Percentiles rank a stretch among this genome's conserved stretches.
Evolutionary conservation across 805 yeast genomes (phyloP).

Genomic region (Zygosaccharomyces rouxii): DNA sequence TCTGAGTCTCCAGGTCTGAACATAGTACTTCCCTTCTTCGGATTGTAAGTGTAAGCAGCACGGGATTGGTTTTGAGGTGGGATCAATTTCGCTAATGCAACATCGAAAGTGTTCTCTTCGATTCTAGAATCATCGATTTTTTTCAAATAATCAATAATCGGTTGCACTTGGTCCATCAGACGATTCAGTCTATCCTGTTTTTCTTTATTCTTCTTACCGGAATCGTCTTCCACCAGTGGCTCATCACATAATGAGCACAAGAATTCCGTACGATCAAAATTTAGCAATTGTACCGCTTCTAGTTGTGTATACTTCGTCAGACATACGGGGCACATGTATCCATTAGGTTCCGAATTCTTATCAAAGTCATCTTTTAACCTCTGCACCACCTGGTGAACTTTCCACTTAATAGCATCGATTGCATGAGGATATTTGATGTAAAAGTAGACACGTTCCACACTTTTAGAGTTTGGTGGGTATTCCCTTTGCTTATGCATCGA

Average conservation of each 20-base stretch:
- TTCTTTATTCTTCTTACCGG: conserved; percentile 72
- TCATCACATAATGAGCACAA: conserved; percentile 81
- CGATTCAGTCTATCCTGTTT: conserved; percentile 78
- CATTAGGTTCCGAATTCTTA: conserved; percentile 85
- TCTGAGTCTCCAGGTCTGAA: conserved; percentile 38
- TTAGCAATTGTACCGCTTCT: conserved; percentile 79
- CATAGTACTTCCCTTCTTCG: conserved; percentile 42
- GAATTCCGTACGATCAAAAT: conserved; percentile 76
- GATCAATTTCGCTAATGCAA: conserved; percentile 72
- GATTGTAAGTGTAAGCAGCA: conserved; percentile 65
- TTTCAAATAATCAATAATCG: conserved; percentile 76
- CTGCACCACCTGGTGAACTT: conserved; percentile 81
- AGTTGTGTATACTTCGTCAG: conserved; percentile 73
- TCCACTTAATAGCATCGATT: conserved; percentile 94
- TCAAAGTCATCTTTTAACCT: conserved; percentile 76
- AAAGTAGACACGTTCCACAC: conserved; percentile 73
- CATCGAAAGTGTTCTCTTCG: conserved; percentile 87
- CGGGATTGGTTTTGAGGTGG: conserved; percentile 73
- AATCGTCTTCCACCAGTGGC: conserved; percentile 78
- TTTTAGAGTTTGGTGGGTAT: conserved; percentile 58
- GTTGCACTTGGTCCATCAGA: conserved; percentile 85
- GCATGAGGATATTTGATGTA: conserved; percentile 89
- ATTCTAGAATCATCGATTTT: conserved; percentile 73
- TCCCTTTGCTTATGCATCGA: conserved; percentile 69
- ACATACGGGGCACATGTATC: conserved; percentile 87